These are phyloP conservation scores for Pseudogymnoascus verrucosus DNA, from an alignment of 2,329 filamentous ascomycete genomes.

Conservation along the genomic window DNA sequence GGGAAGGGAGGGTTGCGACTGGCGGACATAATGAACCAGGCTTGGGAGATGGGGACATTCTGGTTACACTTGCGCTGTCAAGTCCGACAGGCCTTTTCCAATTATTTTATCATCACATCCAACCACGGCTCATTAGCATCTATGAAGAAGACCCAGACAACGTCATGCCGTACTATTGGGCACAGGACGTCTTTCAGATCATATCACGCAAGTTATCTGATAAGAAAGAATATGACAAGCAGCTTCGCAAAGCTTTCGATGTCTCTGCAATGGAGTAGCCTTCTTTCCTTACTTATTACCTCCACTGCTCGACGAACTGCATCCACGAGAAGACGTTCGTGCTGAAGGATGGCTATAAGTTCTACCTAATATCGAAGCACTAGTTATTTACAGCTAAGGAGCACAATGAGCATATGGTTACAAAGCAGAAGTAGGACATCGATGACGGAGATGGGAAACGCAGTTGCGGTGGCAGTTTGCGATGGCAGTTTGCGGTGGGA, in stretches of 20 bases:
- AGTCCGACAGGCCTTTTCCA: constrained; percentile 21
- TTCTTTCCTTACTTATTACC: neutral
- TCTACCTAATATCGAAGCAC: no score
- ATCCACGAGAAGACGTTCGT: no score
- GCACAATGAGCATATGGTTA: no score
- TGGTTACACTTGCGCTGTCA: constrained; percentile 21
- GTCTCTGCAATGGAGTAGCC: constrained; percentile 7
- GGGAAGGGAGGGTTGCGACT: neutral
- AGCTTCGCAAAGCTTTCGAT: constrained; percentile 13
- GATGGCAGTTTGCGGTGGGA: no score
- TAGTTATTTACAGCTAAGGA: no score
- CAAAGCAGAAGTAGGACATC: no score
- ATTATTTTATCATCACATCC: constrained; percentile 20
- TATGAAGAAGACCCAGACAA: constrained; percentile 11
- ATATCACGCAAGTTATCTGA: constrained; percentile 12
- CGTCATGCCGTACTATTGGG: constrained; percentile 14
- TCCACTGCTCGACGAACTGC: neutral
- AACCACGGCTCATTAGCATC: constrained; percentile 17
- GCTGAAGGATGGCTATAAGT: no score
- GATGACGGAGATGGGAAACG: no score
- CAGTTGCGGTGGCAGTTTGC: no score
- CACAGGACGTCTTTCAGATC: constrained; percentile 9
- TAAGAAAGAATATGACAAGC: constrained; percentile 12
- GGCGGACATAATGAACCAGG: constrained; percentile 9
- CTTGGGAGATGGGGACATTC: constrained; percentile 21